Evolutionary conservation across 176 grass and related monocot genomes (phyloP), one percentile per base, ranked within the genome.

Genomic region (Microstegium vimineum): DNA sequence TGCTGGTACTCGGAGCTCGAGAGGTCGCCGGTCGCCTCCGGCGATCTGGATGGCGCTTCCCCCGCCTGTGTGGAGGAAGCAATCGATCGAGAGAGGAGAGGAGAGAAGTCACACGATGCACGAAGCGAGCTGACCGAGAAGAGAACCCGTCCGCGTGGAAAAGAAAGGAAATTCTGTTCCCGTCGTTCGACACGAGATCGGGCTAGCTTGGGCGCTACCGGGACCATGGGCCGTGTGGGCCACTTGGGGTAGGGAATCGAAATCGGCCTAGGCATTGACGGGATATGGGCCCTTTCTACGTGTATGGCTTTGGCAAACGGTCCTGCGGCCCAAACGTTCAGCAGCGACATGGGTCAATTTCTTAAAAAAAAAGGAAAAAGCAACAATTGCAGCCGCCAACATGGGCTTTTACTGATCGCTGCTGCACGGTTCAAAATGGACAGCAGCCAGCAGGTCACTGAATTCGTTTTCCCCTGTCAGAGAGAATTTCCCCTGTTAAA

Each of bases 41-140:
- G 64, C 54, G 73, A 62, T 77, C 73, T 46, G 74, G 22, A 49
- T 37, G 36, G 74, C 64, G 74, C 65, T 69, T 57, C 51, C 32
- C 37, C 12, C 32, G 43, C 45, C 52, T 62, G 31, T 71, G 17
- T 74, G 31, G 49, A 70, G 37, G 85, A 62, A 30, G 37, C 68
- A 20, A 34, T 10, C 43, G 31, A 74, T 76, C 47, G 36, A 31
- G 54, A 30, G n/a, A n/a, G n/a, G 37, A 41, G 38, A 35, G 23
- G 10, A 28, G 23, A 62, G 12, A 3, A 62, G 31, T 30, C n/a
- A n/a, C n/a, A n/a, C n/a, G n/a, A n/a, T n/a, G n/a, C 32, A 52
- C 34, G 65, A n/a, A 31, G 47, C 49, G 51, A 82, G 73, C 64
- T 63, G 41, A 64, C 61, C 45, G 27, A 36, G 22, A 18, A 8